phyloP scores from a whole-genome alignment of 164 flowering plant genomes.

The Saururus chinensis region DNA sequence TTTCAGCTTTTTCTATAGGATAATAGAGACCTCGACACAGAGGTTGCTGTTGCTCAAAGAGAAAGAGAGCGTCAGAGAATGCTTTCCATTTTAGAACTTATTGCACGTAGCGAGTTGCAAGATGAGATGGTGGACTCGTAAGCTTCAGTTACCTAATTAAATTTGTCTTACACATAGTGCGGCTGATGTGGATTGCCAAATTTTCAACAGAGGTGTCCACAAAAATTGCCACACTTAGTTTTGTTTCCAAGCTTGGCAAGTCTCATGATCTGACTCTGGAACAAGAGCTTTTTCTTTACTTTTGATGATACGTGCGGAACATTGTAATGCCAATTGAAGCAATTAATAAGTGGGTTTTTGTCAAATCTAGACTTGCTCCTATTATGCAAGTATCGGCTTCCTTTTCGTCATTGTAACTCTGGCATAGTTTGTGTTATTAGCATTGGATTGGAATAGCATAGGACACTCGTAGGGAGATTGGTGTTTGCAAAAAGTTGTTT shows the following conservation, averaged over 20 bases:
- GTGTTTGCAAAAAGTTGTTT: too few species aligned
- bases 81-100: conserved; percentile 86
- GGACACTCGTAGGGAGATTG: too few species aligned
- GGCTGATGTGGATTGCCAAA: conserved; percentile 5
- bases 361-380: neutral
- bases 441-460: too few species aligned
- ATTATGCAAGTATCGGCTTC: too few species aligned
- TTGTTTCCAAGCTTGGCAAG: conserved; percentile 3
- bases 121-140: conserved; percentile 93
- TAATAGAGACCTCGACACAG: too few species aligned
- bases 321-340: conserved; percentile 24
- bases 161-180: neutral
- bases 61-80: conserved; percentile 82
- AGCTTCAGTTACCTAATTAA: neutral
- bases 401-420: too few species aligned
- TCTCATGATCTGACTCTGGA: conserved; percentile 6
- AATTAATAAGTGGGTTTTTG: conserved; percentile 15
- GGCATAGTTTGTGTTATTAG: too few species aligned
- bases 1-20: conserved; percentile 42
- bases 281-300: conserved; percentile 10
- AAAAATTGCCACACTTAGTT: conserved; percentile 1
- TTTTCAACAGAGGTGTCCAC: conserved; percentile 13
- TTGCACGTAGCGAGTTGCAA: conserved; percentile 87
- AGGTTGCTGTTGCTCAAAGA: conserved; percentile 88
- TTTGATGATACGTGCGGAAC: conserved; percentile 30